These are phyloP conservation scores for Colletotrichum aenigma DNA, from an alignment of 2,329 filamentous ascomycete genomes.

Conservation along the genomic window DNA sequence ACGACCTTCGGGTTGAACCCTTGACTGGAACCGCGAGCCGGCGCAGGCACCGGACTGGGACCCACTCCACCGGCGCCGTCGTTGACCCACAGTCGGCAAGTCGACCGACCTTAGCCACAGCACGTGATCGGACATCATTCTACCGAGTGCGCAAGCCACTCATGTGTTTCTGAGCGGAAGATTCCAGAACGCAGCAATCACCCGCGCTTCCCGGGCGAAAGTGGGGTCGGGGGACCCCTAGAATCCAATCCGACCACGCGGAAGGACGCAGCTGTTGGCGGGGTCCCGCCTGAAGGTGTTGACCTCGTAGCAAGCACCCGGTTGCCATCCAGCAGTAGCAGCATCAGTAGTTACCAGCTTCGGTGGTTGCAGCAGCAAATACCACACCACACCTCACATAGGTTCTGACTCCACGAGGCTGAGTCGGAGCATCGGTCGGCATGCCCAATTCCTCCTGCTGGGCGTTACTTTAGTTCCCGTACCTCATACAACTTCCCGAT, in stretches of 20 bases:
- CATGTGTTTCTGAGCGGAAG: constrained; percentile 19
- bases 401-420: neutral
- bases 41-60: neutral
- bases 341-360: neutral
- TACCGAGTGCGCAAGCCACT: neutral
- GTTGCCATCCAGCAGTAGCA: neutral
- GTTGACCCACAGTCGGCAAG: neutral
- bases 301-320: neutral
- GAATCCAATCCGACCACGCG: constrained; percentile 4
- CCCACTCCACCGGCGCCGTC: neutral
- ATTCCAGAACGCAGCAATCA: constrained; percentile 13
- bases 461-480: neutral
- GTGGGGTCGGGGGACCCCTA: constrained; percentile 10
- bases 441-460: neutral
- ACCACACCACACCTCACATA: neutral
- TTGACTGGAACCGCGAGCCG: neutral
- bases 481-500: neutral
- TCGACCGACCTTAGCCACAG: neutral
- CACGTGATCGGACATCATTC: neutral
- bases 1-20: neutral
- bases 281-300: neutral
- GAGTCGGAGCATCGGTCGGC: neutral
- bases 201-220: constrained; percentile 2
- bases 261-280: neutral
- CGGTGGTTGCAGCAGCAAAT: neutral